Evolutionary conservation across 2,329 filamentous ascomycete species (phyloP).

Genomic region (Alternaria postmessia): DNA sequence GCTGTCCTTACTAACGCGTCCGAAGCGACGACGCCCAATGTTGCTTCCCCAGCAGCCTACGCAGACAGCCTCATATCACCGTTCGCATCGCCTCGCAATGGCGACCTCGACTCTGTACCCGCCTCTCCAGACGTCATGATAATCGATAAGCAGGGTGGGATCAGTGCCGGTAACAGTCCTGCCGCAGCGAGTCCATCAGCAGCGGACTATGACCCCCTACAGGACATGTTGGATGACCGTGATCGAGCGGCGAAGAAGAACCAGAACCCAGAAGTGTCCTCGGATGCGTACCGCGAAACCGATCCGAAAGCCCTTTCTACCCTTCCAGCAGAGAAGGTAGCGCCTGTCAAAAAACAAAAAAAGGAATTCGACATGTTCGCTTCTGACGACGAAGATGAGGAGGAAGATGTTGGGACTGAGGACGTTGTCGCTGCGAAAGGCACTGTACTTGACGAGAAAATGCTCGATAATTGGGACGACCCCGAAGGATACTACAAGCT

Average conservation of each 20-base stretch:
- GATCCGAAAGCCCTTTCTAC: constrained; percentile 62
- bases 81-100: constrained; percentile 48
- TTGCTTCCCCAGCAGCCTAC: constrained; percentile 50
- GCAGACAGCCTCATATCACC: constrained; percentile 47
- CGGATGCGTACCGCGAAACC: constrained; percentile 67
- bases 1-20: constrained; percentile 70
- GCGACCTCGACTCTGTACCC: constrained; percentile 49
- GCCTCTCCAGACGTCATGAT: constrained; percentile 51
- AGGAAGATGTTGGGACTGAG: constrained; percentile 69
- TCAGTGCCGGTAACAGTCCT: constrained; percentile 45
- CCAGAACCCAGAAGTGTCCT: constrained; percentile 45
- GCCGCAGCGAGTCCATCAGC: constrained; percentile 79
- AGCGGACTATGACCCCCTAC: constrained; percentile 88
- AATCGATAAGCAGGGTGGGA: constrained; percentile 52
- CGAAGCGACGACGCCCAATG: constrained; percentile 63
- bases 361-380: constrained; percentile 70
- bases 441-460: constrained; percentile 68
- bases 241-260: constrained; percentile 71
- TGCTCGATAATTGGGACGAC: constrained; percentile 93
- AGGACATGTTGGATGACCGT: constrained; percentile 87
- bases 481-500: constrained; percentile 97
- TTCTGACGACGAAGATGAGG: constrained; percentile 75
- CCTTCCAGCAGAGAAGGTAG: constrained; percentile 52
- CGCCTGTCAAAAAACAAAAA: constrained; percentile 51
- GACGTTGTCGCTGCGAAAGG: constrained; percentile 33